Percentiles rank a stretch among this genome's conserved stretches.
These are phyloP conservation scores for Aspergillus clavatus DNA, from an alignment of 2,329 filamentous ascomycete species.

Conservation along the genomic window DNA sequence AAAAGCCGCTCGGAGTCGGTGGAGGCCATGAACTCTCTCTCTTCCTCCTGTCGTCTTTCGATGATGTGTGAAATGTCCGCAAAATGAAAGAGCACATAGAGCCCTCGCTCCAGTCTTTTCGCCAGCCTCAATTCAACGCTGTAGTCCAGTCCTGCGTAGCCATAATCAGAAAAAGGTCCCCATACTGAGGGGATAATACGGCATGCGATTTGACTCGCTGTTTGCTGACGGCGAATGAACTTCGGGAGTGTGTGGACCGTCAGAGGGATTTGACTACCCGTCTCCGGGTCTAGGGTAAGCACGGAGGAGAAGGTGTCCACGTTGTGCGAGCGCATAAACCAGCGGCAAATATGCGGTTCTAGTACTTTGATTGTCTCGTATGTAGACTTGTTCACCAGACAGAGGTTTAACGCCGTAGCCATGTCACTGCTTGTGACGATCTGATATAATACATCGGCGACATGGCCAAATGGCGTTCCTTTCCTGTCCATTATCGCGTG, in stretches of 20 bases:
- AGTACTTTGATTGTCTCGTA: constrained; percentile 23
- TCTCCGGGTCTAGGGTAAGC: constrained; percentile 38
- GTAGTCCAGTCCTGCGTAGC: constrained; percentile 21
- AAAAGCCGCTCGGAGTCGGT: constrained; percentile 14
- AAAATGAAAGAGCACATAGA: constrained; percentile 28
- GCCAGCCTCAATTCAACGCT: constrained; percentile 23
- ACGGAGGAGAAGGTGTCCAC: constrained; percentile 55
- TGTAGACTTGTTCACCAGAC: constrained; percentile 24
- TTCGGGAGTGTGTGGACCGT: constrained; percentile 21
- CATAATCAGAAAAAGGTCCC: constrained; percentile 23
- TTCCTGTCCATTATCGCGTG: constrained; percentile 7
- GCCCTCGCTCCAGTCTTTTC: constrained; percentile 22
- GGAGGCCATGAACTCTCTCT: constrained; percentile 6
- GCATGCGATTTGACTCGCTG: constrained; percentile 17
- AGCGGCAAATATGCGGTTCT: constrained; percentile 24
- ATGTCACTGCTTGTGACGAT: constrained; percentile 25
- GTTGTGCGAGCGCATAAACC: constrained; percentile 42
- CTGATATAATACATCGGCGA: constrained; percentile 27
- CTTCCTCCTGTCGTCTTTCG: constrained; percentile 11
- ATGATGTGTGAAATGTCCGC: constrained; percentile 21
- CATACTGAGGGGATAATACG: constrained; percentile 26
- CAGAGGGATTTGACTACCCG: constrained; percentile 16
- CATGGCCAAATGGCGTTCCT: constrained; percentile 17
- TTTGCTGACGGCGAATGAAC: constrained; percentile 20
- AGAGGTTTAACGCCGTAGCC: constrained; percentile 18